Percentiles rank a stretch among this genome's conserved stretches.
Conservation (phyloP, 257 asterid genomes). For the Gentiana macrophylla region DNA sequence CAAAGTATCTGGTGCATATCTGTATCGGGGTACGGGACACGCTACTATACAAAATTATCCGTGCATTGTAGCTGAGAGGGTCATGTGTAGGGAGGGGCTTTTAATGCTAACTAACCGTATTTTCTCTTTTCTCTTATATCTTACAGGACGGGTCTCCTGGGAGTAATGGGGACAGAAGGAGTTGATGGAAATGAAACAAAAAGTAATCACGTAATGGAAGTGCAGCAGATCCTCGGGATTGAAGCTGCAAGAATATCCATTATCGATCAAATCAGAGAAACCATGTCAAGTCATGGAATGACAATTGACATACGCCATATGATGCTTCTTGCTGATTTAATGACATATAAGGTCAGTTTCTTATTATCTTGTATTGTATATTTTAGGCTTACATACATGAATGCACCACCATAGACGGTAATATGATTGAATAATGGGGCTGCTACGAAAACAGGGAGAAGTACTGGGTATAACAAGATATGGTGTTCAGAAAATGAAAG, state of each 20-base stretch:
- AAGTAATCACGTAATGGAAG: conserved; percentile 73
- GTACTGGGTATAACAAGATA: too few species aligned
- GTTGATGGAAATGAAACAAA: conserved; percentile 52
- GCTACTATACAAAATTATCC: too few species aligned
- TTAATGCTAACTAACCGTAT: background rate
- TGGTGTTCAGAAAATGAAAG: too few species aligned
- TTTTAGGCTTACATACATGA: background rate
- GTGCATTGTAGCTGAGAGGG: too few species aligned
- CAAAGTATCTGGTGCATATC: too few species aligned
- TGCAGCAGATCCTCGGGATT: conserved; percentile 61
- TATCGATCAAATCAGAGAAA: conserved; percentile 57
- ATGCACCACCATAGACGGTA: background rate
- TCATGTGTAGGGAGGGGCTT: too few species aligned
- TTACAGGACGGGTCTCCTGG: conserved; percentile 69
- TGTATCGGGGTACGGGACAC: too few species aligned
- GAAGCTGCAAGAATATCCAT: conserved; percentile 81
- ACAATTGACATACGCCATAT: conserved; percentile 84
- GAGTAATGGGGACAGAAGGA: conserved; percentile 91
- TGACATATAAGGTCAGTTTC: conserved; percentile 76
- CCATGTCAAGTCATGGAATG: conserved; percentile 81
- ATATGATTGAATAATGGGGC: too few species aligned
- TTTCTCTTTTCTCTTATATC: conserved; percentile 9
- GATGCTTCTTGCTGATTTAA: conserved; percentile 94
- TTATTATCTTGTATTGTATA: background rate
- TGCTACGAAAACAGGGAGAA: too few species aligned